phyloP scores from a whole-genome alignment of 1,284 basidiomycete species.

The Cutaneotrichosporon sp. region DNA sequence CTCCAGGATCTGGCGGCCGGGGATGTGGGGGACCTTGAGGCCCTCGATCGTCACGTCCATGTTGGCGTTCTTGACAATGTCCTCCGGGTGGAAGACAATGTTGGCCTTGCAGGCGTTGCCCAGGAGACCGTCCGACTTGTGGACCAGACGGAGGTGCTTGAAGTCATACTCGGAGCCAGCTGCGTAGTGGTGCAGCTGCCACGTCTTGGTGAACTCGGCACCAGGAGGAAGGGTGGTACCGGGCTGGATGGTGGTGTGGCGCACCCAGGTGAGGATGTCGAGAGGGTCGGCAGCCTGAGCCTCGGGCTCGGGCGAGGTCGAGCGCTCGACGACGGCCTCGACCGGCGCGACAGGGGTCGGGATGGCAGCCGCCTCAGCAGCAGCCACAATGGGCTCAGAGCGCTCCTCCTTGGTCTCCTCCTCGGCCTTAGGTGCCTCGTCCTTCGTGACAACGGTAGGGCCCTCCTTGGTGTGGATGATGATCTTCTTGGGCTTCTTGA shows the following conservation, averaged over 20 bases:
- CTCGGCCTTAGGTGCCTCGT: background rate
- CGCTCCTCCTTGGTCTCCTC: background rate
- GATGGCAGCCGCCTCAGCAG: background rate
- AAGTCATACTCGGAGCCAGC: conserved; percentile 42
- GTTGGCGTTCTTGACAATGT: conserved; percentile 41
- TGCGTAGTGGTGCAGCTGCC: conserved; percentile 47
- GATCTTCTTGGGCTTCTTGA: conserved; percentile 2
- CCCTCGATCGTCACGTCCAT: conserved; percentile 38
- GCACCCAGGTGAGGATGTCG: conserved; percentile 49
- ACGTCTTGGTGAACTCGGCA: conserved; percentile 50
- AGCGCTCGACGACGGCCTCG: conserved; percentile 7
- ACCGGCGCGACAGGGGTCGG: conserved; percentile 14
- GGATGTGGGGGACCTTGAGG: conserved; percentile 39
- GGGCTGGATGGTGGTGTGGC: conserved; percentile 44
- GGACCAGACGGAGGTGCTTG: conserved; percentile 35
- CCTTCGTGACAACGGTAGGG: background rate
- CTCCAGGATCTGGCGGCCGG: conserved; percentile 42
- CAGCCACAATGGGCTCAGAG: conserved; percentile 10
- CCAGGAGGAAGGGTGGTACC: conserved; percentile 43
- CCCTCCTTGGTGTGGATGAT: background rate
- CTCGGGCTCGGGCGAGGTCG: background rate
- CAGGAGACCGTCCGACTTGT: conserved; percentile 25
- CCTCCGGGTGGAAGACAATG: conserved; percentile 24
- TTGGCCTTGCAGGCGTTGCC: conserved; percentile 27
- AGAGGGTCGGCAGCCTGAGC: conserved; percentile 14